These are phyloP conservation scores for Ambrosia hybrid DNA, from an alignment of 140 eudicot genomes.

Conservation along the genomic window DNA sequence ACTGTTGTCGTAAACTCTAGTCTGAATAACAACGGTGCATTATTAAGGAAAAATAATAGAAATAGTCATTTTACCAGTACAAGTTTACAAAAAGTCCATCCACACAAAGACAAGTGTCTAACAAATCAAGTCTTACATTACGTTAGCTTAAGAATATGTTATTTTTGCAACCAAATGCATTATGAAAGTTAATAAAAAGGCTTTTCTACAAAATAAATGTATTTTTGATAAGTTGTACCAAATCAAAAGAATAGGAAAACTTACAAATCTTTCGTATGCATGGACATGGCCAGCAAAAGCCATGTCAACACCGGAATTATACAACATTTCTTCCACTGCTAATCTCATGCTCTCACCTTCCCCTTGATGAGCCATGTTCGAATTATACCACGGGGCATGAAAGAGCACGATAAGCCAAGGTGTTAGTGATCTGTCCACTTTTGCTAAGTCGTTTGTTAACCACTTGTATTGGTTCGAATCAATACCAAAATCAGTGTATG, in stretches of 20 bases:
- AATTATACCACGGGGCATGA: conserved; percentile 84
- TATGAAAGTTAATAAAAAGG: too few relatives aligned
- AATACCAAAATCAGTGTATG: conserved; percentile 51
- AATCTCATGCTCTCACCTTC: conserved; percentile 87
- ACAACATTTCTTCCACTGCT: conserved; percentile 70
- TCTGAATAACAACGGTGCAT: conserved; percentile 28
- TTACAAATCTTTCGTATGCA: conserved; percentile 86
- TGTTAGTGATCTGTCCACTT: conserved; percentile 51
- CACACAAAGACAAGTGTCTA: too few relatives aligned
- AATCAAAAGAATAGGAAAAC: conserved; percentile 14
- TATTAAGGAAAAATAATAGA: too few relatives aligned
- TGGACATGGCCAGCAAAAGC: conserved; percentile 83
- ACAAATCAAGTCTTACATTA: neutral
- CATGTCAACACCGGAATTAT: conserved; percentile 53
- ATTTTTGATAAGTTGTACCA: too few relatives aligned
- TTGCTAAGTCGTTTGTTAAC: conserved; percentile 65
- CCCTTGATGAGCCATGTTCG: conserved; percentile 72
- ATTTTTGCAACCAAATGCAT: neutral
- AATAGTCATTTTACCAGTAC: too few relatives aligned
- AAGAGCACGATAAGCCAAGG: conserved; percentile 66
- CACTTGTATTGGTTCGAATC: conserved; percentile 69
- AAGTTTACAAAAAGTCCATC: too few relatives aligned
- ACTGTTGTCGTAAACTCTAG: conserved; percentile 61
- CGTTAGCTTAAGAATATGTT: neutral
- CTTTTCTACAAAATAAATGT: too few relatives aligned